These are phyloP conservation scores for Fusarium ambrosium DNA, from an alignment of 2,329 filamentous ascomycete species.

Conservation along the genomic window DNA sequence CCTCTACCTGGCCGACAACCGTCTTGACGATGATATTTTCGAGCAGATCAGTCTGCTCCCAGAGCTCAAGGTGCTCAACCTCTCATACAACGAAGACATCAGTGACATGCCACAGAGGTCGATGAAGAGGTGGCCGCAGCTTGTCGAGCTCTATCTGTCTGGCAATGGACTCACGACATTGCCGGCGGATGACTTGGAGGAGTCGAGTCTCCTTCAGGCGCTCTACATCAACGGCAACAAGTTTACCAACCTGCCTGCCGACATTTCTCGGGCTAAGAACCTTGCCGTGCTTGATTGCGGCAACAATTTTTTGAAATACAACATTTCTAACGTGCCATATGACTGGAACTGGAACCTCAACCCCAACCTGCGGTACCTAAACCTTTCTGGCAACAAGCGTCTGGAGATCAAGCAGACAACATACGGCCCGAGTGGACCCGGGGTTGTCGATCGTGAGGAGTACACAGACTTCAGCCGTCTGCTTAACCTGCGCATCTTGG, in stretches of 20 bases:
- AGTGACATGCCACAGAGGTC: conserved; percentile 92
- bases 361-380: conserved; percentile 92
- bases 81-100: conserved; percentile 91
- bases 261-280: conserved; percentile 94
- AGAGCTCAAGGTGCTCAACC: conserved; percentile 88
- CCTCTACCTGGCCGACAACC: conserved; percentile 92
- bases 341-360: conserved; percentile 99
- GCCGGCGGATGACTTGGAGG: conserved; percentile 93
- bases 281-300: conserved; percentile 93
- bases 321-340: conserved; percentile 98
- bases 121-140: conserved; percentile 88
- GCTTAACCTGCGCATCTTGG: conserved; percentile 85
- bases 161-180: conserved; percentile 94
- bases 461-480: conserved; percentile 92
- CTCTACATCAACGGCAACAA: conserved; percentile 98
- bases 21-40: conserved; percentile 94
- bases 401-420: conserved; percentile 84
- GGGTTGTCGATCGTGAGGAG: conserved; percentile 69
- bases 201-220: conserved; percentile 87
- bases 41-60: conserved; percentile 87
- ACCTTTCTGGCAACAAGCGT: conserved; percentile 95
- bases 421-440: conserved; percentile 62
- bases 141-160: conserved; percentile 93
- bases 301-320: conserved; percentile 96
- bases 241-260: conserved; percentile 95